Evolutionary conservation across 352 stramenopile genomes (phyloP), one percentile per base, ranked within the genome.

Genomic region (Phytophthora lateralis): DNA sequence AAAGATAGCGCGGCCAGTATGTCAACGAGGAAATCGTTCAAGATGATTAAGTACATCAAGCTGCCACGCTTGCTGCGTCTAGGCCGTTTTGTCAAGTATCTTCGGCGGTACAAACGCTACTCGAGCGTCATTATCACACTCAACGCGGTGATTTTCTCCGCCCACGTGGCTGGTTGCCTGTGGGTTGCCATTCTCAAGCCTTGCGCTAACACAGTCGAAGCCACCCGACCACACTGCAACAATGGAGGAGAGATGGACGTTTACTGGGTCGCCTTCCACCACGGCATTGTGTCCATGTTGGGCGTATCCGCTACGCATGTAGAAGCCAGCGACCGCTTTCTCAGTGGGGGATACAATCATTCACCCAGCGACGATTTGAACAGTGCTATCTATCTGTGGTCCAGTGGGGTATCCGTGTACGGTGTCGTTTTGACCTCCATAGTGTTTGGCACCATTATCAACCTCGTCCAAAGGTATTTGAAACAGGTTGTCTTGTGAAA

Each of bases 1-100:
- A 70, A 69, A 6, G 60, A 78, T 15, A 48, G 61, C 3, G 41
- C 53, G 2, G 65, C 69, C 53, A 63, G 46, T 6, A 61, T 75
- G 24, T 79, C 77, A 10, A 89, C 77, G 3, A 80, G 80, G 12
- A 87, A 89, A 52, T 85, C 75, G n/a, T 76, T 89, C 63, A 89
- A 89, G 55, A 78, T 87, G 66, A 82, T 89, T 48, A 89, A 88
- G 69, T 89, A 89, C 57, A 72, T 89, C 30, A 89, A 89, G 43
- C 58, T 89, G 15, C 80, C 80, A 1, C 67, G 76, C 1, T 50
- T 89, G 14, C 65, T 89, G 20, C 80, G 80, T 5, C 74, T 89
- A 27, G 80, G 80, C 1, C 77, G 80, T 3, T 76, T 88, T 51
- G 54, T 85, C 60, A 89, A 76, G 52, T 82, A 81, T 50, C 55